A percentile compares a stretch with the other conserved stretches of the same genome.
Conservation (phyloP, 1,284 basidiomycete genomes). For the Lignosus rhinocerotis region DNA sequence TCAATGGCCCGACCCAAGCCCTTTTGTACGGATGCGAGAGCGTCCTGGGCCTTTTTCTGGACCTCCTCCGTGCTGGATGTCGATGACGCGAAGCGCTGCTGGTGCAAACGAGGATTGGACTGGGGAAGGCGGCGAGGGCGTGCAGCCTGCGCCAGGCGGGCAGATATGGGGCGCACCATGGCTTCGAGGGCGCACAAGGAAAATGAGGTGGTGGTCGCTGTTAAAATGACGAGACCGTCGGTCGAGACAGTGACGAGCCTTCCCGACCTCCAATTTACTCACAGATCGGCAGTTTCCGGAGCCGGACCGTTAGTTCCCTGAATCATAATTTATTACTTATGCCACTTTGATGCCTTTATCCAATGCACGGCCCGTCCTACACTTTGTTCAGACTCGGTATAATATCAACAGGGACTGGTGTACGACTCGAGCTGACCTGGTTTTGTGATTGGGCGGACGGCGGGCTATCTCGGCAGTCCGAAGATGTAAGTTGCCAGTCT, state of each 20-base stretch:
- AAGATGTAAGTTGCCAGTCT: too few species aligned
- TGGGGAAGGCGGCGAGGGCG: slow-evolving; percentile 29
- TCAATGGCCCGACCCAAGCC: slow-evolving; percentile 54
- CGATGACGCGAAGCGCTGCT: slow-evolving; percentile 33
- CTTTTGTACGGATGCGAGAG: slow-evolving; percentile 58
- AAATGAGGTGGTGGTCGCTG: slow-evolving; percentile 25
- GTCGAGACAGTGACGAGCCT: slow-evolving; percentile 22
- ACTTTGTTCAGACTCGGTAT: too few species aligned
- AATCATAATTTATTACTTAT: too few species aligned
- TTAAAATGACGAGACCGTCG: slow-evolving; percentile 24
- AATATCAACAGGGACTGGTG: too few species aligned
- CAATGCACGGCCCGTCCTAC: too few species aligned
- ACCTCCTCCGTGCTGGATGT: slow-evolving; percentile 38
- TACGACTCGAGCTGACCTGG: too few species aligned
- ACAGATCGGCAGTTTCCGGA: slow-evolving; percentile 22
- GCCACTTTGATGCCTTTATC: too few species aligned
- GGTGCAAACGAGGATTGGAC: slow-evolving; percentile 23
- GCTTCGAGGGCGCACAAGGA: slow-evolving; percentile 19
- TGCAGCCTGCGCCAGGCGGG: slow-evolving; percentile 32
- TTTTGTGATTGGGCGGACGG: too few species aligned
- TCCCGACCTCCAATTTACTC: slow-evolving; percentile 22
- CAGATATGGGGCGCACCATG: slow-evolving; percentile 31
- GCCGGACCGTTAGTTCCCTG: background rate
- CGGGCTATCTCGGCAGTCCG: too few species aligned
- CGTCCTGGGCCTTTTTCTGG: slow-evolving; percentile 72